phyloP scores from a whole-genome alignment of 495 filamentous ascomycete species.

The Annulohypoxylon bovei region DNA sequence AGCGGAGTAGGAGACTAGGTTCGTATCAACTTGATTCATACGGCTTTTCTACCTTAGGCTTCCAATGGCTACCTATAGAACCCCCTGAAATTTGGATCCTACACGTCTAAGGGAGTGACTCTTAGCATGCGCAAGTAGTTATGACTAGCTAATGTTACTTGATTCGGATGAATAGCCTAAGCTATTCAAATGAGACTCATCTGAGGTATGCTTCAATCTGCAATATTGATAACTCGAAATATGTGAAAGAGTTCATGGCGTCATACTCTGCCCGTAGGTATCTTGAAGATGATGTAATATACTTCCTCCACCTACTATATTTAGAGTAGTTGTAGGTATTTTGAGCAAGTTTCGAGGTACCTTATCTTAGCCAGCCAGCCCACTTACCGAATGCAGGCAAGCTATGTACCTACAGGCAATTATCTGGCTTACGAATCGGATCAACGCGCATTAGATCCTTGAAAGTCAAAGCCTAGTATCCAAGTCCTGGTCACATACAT shows the following conservation, averaged over 20 bases:
- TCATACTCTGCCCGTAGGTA: background rate
- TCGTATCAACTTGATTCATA: background rate
- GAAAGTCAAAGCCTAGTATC: background rate
- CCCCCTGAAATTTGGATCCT: background rate
- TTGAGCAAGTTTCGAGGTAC: constrained; percentile 10
- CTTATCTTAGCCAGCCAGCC: background rate
- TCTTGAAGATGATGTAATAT: background rate
- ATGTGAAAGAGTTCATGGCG: background rate
- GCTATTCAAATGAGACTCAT: background rate
- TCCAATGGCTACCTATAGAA: too few relatives aligned
- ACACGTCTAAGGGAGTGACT: background rate
- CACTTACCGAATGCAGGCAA: constrained; percentile 4
- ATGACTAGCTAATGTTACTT: constrained; percentile 13
- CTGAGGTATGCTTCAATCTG: background rate
- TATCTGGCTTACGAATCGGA: constrained; percentile 30
- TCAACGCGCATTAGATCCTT: background rate
- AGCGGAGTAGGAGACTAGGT: background rate
- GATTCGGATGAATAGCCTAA: background rate
- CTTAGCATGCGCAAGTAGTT: constrained; percentile 15
- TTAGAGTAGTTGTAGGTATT: background rate
- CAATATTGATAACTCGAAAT: background rate
- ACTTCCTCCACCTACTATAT: background rate
- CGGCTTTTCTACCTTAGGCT: background rate
- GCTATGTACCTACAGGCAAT: background rate
- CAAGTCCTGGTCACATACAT: background rate